Base-by-base conservation (phyloP, 1,284 basidiomycete species). In the Sphagnurus paluster region DNA sequence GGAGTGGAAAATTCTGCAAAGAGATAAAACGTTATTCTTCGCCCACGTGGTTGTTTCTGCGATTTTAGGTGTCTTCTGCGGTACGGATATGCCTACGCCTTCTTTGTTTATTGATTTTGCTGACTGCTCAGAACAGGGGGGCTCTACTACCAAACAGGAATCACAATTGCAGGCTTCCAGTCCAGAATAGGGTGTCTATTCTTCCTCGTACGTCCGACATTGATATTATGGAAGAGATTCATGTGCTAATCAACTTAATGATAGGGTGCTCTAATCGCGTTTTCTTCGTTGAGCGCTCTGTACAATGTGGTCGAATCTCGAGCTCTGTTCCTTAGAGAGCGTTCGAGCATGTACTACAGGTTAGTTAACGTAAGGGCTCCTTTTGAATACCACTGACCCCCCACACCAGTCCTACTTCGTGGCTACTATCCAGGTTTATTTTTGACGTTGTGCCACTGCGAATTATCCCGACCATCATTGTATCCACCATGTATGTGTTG, bases 101-200 rank as follows among this genome's bases (percentile, higher is more conserved):
- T 23, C 41, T n/a, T 45, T 42, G 26, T 13, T 17, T 9, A 14
- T 40, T 17, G 14, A 11, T 16, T 9, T 6, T 26, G 20, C 21
- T 29, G 10, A 25, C 17, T 5, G 38, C 45, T 41, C 34, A 25
- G 13, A 16, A 37, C 56, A 75, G 91, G 92, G 43, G 92, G 92
- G 0, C 64, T 94, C 44, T 95, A 93, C 64, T 95, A 75, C 68
- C 65, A 93, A 26, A 92, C 90, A 0, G 79, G 77, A 36, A 66
- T 77, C 9, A 87, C 82, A 1, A 95, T 96, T 48, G 88, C 90
- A 17, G 93, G 93, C 0, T 96, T 96, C 76, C 93, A 96, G 65
- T 92, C 87, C 16, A 78, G 92, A 30, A 79, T 96, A n/a, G 93
- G 93, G 21, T 89, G 85, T 52, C 65, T 95, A 39, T 95, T 96